Base-by-base conservation (phyloP, 2,329 filamentous ascomycete genomes). In the Neopestalotiopsis sp. region DNA sequence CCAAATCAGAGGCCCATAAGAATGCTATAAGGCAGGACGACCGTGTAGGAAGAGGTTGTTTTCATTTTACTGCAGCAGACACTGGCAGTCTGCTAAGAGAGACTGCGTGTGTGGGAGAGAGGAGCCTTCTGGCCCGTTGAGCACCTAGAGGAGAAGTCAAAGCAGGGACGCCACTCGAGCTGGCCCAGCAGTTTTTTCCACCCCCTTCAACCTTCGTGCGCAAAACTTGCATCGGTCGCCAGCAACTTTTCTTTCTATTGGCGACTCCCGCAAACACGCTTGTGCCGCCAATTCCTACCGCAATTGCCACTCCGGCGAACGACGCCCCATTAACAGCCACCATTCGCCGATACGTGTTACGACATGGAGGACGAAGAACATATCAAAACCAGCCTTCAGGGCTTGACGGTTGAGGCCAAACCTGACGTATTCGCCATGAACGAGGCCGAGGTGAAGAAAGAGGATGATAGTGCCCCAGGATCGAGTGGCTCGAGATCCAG, bases 381-480 rank as follows among this genome's bases (percentile, higher is more conserved):
- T 65, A 69, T 77, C 6, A 71, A 77, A 66, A 72, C 76, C 68
- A 76, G 74, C 68, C 69, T 85, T 78, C 82, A 83, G 74, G 78
- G 79, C 72, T 78, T 85, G 69, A 85, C 82, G 75, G 78, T 83
- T 65, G 83, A 85, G 73, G 81, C 83, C 49, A 77, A 75, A 63
- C 72, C 75, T 13, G 67, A 57, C 17, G 67, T 72, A 38, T 68
- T 68, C 65, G 68, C 66, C 68, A 74, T 71, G 68, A 76, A 75
- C 65, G 81, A 82, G 71, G 81, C 80, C 69, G 71, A 75, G 68
- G 74, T 72, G 68, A 71, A 83, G 69, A 84, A 84, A 75, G 81
- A 79, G 74, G 75, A 75, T 67, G 74, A 74, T 40, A 81, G 79
- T 72, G 78, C 77, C 4, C 28, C 59, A 70, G 78, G 80, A 56